Evolutionary conservation across 208 protist species (phyloP).

Genomic region (Naegleria lovaniensis): DNA sequence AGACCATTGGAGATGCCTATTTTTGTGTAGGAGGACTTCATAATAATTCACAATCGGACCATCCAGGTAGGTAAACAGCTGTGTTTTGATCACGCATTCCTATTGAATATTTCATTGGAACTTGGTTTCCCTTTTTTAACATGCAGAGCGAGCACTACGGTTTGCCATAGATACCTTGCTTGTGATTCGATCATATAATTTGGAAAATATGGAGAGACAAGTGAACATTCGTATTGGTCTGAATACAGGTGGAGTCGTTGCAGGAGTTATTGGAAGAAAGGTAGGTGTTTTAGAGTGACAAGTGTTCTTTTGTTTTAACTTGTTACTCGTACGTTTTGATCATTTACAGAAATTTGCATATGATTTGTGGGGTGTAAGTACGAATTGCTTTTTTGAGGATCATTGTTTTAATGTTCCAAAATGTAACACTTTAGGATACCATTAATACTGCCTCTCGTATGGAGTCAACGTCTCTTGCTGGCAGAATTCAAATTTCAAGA

Average conservation of each 20-base stretch:
- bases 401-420: too few relatives aligned
- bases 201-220: neutral
- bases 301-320: too few relatives aligned
- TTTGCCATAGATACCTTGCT: neutral
- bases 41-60: neutral
- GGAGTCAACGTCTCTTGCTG: neutral
- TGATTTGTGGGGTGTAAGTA: neutral
- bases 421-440: neutral
- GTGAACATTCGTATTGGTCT: neutral
- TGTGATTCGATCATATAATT: neutral
- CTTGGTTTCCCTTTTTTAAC: too few relatives aligned
- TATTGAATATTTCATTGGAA: too few relatives aligned
- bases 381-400: too few relatives aligned
- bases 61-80: neutral
- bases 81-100: too few relatives aligned
- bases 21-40: neutral
- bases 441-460: neutral
- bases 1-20: constrained; percentile 25
- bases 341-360: neutral
- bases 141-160: neutral
- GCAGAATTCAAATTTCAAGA: neutral
- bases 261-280: neutral
- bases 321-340: too few relatives aligned
- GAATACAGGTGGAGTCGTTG: neutral
- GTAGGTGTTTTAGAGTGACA: too few relatives aligned